phyloP scores from a whole-genome alignment of 2,329 filamentous ascomycete genomes.

The Sclerotinia minor region DNA sequence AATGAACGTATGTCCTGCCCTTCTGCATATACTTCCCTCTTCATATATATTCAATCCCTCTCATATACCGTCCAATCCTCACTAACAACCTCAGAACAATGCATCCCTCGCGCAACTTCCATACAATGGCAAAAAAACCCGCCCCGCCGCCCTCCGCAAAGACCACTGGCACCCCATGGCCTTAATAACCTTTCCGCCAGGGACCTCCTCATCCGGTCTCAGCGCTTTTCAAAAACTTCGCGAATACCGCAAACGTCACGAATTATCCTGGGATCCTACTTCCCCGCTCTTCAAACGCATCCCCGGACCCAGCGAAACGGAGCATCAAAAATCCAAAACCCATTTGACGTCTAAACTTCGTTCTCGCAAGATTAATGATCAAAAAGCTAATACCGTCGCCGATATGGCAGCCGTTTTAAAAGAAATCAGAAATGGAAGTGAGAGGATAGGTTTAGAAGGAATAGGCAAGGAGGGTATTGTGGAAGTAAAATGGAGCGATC shows the following conservation, averaged over 20 bases:
- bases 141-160: slow-evolving; percentile 62
- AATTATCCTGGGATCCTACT: slow-evolving; percentile 55
- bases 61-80: neutral
- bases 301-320: neutral
- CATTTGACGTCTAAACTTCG: slow-evolving; percentile 44
- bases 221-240: slow-evolving; percentile 63
- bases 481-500: slow-evolving; percentile 42
- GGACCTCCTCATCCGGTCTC: slow-evolving; percentile 55
- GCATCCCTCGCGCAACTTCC: slow-evolving; percentile 58
- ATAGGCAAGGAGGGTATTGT: slow-evolving; percentile 26
- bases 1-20: slow-evolving; percentile 39
- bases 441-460: slow-evolving; percentile 23
- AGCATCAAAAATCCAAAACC: slow-evolving; percentile 7
- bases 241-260: slow-evolving; percentile 63
- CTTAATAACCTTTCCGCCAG: slow-evolving; percentile 57
- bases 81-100: slow-evolving; percentile 43
- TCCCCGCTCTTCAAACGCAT: slow-evolving; percentile 11
- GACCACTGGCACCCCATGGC: slow-evolving; percentile 67
- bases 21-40: neutral
- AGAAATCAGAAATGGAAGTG: slow-evolving; percentile 17
- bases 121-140: slow-evolving; percentile 68
- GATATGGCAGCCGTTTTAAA: slow-evolving; percentile 56
- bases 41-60: neutral
- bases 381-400: slow-evolving; percentile 62
- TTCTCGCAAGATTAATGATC: slow-evolving; percentile 56